Conservation (phyloP, 2,329 filamentous ascomycete species). For the Aspergillus sp. region DNA sequence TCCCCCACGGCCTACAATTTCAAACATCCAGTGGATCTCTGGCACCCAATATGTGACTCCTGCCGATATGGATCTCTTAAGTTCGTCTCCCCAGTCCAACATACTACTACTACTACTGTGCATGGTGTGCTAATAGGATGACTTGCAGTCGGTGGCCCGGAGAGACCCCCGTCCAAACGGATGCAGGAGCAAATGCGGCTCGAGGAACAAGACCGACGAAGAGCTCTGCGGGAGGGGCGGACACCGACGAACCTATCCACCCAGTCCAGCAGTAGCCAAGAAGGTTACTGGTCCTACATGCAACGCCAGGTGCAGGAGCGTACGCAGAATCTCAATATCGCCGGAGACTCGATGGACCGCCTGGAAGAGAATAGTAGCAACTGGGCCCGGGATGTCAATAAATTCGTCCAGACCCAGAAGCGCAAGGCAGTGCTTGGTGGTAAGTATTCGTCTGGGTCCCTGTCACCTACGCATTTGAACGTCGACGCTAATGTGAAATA, state of each 20-base stretch:
- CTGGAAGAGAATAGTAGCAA: conserved; percentile 76
- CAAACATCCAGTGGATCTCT: conserved; percentile 92
- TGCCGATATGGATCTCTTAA: conserved; percentile 82
- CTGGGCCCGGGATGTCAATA: conserved; percentile 85
- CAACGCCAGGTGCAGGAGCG: conserved; percentile 83
- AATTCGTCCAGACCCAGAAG: conserved; percentile 86
- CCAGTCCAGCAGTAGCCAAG: conserved; percentile 50
- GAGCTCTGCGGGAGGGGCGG: conserved; percentile 37
- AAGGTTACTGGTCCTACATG: conserved; percentile 74
- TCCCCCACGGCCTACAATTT: conserved; percentile 86
- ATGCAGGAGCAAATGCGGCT: conserved; percentile 78
- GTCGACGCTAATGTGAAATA: conserved; percentile 8
- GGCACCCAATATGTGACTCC: conserved; percentile 90
- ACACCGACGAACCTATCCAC: conserved; percentile 24
- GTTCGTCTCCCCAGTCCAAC: conserved; percentile 31
- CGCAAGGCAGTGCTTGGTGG: conserved; percentile 74
- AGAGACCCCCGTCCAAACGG: conserved; percentile 82
- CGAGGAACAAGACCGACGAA: conserved; percentile 62
- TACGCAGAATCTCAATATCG: conserved; percentile 79
- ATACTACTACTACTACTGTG: neutral
- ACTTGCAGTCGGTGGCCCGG: conserved; percentile 70
- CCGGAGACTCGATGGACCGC: conserved; percentile 81
- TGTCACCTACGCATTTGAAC: no score
- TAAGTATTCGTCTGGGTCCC: conserved; percentile 21
- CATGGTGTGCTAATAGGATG: neutral